Conservation (phyloP, 2,329 filamentous ascomycete genomes). For the Thelonectria olida region DNA sequence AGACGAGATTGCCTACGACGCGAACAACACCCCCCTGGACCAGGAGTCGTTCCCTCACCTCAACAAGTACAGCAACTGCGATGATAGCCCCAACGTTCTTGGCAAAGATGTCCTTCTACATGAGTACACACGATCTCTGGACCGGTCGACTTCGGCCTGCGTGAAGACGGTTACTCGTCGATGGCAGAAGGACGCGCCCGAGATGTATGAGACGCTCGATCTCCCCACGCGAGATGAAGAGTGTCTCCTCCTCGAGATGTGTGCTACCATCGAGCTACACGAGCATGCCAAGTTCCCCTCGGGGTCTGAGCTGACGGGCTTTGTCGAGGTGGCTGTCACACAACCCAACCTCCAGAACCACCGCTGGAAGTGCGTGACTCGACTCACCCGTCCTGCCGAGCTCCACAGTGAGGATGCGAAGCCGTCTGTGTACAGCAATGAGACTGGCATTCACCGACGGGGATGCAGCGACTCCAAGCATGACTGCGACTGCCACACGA, state of each 20-base stretch:
- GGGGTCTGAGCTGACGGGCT: constrained; percentile 68
- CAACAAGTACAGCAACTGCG: constrained; percentile 62
- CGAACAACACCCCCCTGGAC: constrained; percentile 55
- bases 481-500: constrained; percentile 61
- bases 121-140: constrained; percentile 65
- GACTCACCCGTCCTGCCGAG: constrained; percentile 65
- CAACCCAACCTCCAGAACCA: constrained; percentile 63
- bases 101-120: constrained; percentile 65
- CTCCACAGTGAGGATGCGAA: constrained; percentile 57
- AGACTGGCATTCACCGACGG: constrained; percentile 62
- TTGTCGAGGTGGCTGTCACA: constrained; percentile 67
- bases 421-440: constrained; percentile 57
- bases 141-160: constrained; percentile 65
- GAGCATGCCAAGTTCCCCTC: constrained; percentile 65
- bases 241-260: constrained; percentile 69
- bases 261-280: constrained; percentile 67
- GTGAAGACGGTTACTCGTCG: constrained; percentile 61
- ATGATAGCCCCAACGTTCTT: constrained; percentile 59
- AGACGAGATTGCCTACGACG: constrained; percentile 56
- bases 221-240: constrained; percentile 58
- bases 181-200: constrained; percentile 68
- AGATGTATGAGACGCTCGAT: constrained; percentile 62
- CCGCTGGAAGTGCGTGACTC: constrained; percentile 69
- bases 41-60: constrained; percentile 64
- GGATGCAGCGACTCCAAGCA: constrained; percentile 59